Conservation (phyloP, 257 asterid genomes). For the Avicennia marina region DNA sequence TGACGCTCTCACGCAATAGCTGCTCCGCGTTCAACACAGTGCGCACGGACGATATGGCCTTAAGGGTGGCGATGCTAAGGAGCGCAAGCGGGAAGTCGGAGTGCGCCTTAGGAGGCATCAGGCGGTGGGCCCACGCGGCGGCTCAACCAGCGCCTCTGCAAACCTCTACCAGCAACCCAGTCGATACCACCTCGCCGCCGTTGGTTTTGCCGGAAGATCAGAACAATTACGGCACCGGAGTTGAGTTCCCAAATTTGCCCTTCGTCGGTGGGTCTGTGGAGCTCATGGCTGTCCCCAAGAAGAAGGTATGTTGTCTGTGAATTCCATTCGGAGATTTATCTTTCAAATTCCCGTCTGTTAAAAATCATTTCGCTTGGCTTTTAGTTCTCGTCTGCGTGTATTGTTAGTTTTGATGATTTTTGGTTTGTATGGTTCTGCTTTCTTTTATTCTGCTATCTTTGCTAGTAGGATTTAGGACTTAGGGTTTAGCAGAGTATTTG, state of each 20-base stretch:
- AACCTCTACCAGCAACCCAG: slow-evolving; percentile 22
- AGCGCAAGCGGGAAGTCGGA: slow-evolving; percentile 22
- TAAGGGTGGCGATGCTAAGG: slow-evolving; percentile 27
- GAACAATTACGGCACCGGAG: slow-evolving; percentile 15
- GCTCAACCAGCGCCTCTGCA: slow-evolving; percentile 49
- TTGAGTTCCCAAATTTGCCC: slow-evolving; percentile 20
- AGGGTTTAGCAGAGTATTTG: too few species aligned
- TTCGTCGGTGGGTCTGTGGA: slow-evolving; percentile 37
- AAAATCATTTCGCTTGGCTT: not conserved
- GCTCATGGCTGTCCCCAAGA: slow-evolving; percentile 74
- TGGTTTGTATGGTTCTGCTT: too few species aligned
- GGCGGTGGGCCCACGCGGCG: slow-evolving; percentile 43
- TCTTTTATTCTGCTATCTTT: too few species aligned
- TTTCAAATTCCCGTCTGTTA: not conserved
- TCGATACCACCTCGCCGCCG: slow-evolving; percentile 31
- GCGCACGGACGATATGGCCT: slow-evolving; percentile 18
- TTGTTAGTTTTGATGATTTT: too few species aligned
- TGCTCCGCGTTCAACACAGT: not conserved
- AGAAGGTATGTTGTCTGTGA: slow-evolving; percentile 28
- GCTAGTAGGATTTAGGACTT: too few species aligned
- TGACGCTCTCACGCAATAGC: too few species aligned
- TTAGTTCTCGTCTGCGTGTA: too few species aligned
- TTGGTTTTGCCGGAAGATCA: slow-evolving; percentile 52
- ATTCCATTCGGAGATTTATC: not conserved
- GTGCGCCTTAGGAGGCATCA: slow-evolving; percentile 26